These are phyloP conservation scores for Clausena lansium DNA, from an alignment of 345 rosid species.

Conservation along the genomic window DNA sequence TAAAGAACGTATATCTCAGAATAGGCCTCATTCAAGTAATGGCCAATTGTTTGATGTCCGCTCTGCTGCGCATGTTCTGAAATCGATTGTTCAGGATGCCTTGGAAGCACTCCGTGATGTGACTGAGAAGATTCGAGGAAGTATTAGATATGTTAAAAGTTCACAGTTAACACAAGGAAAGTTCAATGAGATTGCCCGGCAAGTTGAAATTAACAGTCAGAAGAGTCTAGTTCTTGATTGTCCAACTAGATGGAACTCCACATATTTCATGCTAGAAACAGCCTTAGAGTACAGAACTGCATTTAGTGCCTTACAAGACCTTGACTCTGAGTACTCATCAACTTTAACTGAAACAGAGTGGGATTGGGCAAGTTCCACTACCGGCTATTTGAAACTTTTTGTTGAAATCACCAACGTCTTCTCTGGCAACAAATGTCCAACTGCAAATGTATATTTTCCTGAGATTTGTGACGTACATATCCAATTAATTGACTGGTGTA, in stretches of 20 bases:
- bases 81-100: slow-evolving; percentile 64
- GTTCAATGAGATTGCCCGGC: slow-evolving; percentile 71
- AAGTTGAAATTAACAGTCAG: slow-evolving; percentile 53
- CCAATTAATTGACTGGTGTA: slow-evolving; percentile 89
- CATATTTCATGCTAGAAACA: slow-evolving; percentile 76
- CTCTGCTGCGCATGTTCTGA: slow-evolving; percentile 66
- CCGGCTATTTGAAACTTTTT: slow-evolving; percentile 58
- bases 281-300: slow-evolving; percentile 63
- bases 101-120: slow-evolving; percentile 57
- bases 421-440: slow-evolving; percentile 57
- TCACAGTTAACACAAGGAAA: slow-evolving; percentile 58
- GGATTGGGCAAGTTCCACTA: slow-evolving; percentile 65
- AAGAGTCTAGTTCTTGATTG: slow-evolving; percentile 64
- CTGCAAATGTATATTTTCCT: slow-evolving; percentile 84
- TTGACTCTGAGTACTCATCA: slow-evolving; percentile 48
- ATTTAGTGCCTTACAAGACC: slow-evolving; percentile 63
- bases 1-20: slow-evolving; percentile 60
- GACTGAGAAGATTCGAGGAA: slow-evolving; percentile 68
- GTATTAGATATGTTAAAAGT: slow-evolving; percentile 75
- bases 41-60: slow-evolving; percentile 74
- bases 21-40: slow-evolving; percentile 51
- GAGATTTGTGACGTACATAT: slow-evolving; percentile 85
- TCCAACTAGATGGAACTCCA: slow-evolving; percentile 65
- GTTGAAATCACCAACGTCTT: slow-evolving; percentile 59
- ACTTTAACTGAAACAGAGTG: slow-evolving; percentile 71